These are phyloP conservation scores for Panellus pusillus DNA, from an alignment of 768 basidiomycete species.

Conservation along the genomic window DNA sequence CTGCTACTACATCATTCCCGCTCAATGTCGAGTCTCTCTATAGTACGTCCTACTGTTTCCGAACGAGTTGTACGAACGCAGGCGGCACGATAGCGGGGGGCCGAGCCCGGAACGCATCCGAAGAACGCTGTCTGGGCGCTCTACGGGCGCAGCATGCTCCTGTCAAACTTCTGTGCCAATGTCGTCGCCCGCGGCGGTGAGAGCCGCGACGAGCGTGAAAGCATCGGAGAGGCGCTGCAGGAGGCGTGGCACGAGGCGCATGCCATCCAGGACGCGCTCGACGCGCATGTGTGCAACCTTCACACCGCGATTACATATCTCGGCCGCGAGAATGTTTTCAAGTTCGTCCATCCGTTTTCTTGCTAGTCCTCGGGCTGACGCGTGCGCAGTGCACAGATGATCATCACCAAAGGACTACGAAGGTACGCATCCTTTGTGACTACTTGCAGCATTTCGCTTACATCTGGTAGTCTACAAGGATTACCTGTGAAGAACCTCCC, in stretches of 20 bases:
- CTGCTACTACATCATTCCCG: not conserved
- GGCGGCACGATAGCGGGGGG: constrained; percentile 19
- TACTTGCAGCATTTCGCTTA: not conserved
- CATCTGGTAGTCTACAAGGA: constrained; percentile 9
- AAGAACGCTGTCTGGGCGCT: constrained; percentile 60
- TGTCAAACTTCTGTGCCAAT: constrained; percentile 34
- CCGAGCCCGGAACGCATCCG: constrained; percentile 31
- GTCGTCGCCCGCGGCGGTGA: constrained; percentile 21
- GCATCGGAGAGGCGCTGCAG: constrained; percentile 45
- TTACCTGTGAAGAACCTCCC: constrained; percentile 2
- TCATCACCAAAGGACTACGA: constrained; percentile 44
- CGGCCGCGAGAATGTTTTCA: constrained; percentile 50
- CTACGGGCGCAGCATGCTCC: constrained; percentile 56
- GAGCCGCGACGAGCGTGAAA: constrained; percentile 34
- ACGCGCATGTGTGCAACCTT: constrained; percentile 50
- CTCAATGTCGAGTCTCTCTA: not conserved
- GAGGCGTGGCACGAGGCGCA: constrained; percentile 49
- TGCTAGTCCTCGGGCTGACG: constrained; percentile 2
- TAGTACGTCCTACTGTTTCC: constrained; percentile 49
- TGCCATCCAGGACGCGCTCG: constrained; percentile 45
- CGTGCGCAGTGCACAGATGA: constrained; percentile 43
- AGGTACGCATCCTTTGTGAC: constrained; percentile 33
- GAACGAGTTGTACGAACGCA: constrained; percentile 40
- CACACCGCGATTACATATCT: constrained; percentile 48
- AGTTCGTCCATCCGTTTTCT: constrained; percentile 34